Percentiles rank a stretch among this genome's conserved stretches.
Evolutionary conservation across 164 flowering plant species (phyloP).

Genomic region (Liquidambar formosana): DNA sequence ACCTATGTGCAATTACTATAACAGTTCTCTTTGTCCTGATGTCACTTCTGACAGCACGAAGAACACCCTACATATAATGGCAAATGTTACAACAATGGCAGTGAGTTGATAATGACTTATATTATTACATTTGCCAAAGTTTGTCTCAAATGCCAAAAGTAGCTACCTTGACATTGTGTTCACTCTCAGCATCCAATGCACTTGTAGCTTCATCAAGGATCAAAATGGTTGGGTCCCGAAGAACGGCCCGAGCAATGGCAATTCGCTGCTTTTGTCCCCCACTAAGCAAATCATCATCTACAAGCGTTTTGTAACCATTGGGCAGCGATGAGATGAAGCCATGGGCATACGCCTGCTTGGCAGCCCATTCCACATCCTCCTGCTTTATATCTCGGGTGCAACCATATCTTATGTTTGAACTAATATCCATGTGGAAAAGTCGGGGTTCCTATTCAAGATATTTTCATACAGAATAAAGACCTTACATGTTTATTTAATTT

Average conservation of each 20-base stretch:
- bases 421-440: slow-evolving; percentile 79
- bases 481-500: not conserved
- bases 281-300: slow-evolving; percentile 93
- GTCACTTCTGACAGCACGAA: slow-evolving; percentile 62
- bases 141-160: not conserved
- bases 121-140: not conserved
- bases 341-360: slow-evolving; percentile 90
- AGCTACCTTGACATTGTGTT: slow-evolving; percentile 77
- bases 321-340: slow-evolving; percentile 83
- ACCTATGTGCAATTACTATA: slow-evolving; percentile 92
- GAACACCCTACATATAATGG: slow-evolving; percentile 59
- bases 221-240: slow-evolving; percentile 82
- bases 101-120: not conserved
- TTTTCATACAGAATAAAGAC: slow-evolving; percentile 1
- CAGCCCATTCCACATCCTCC: slow-evolving; percentile 84
- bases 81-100: slow-evolving; percentile 5
- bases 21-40: slow-evolving; percentile 63
- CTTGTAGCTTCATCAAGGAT: slow-evolving; percentile 98
- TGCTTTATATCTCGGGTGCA: slow-evolving; percentile 64
- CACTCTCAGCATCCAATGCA: slow-evolving; percentile 95
- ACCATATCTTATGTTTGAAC: slow-evolving; percentile 88
- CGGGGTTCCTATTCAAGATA: slow-evolving; percentile 68
- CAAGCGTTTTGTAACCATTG: slow-evolving; percentile 77
- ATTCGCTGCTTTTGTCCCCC: slow-evolving; percentile 98
- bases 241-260: slow-evolving; percentile 90